Evolutionary conservation across 1,139 yeast species (phyloP), one percentile per base, ranked within the genome.

Genomic region (Blastobotrys malaysiensis): DNA sequence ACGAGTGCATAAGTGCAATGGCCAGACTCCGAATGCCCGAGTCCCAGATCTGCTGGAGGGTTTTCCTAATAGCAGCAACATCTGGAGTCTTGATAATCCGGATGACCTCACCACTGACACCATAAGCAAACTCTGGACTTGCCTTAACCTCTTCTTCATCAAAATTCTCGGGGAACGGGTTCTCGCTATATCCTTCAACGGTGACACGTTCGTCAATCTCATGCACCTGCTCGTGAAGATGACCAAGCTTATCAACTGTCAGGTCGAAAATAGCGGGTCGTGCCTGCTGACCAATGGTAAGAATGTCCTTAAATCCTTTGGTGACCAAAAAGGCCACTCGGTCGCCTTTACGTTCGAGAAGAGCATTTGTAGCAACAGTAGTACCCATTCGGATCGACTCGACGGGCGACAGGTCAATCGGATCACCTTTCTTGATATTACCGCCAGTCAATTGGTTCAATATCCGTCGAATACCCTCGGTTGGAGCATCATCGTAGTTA

Each of bases 401-500:
- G 16, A 83, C 82, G 9, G 66, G 63, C 0, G 77, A 66, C 5
- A 84, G 71, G 58, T 79, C 82, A 48, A 80, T 65, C 1, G 73
- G 74, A 21, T 65, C 64, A 4, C 76, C 78, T 44, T 68, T 63
- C 1, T 73, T 69, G 46, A 86, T 85, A 9, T 67, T 54, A 3
- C 65, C 68, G 0, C 79, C 78, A 1, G 81, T 77, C 55, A 79
- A 81, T 43, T 73, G 71, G 65, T 87, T 95, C 56, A 91, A 70
- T 0, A 88, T 79, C 51, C 95, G 73, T 59, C 97, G 76, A 49
- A 91, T 88, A 5, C 96, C 97, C 71, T 90, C 97, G 14, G 91
- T 77, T 3, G 96, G 96, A 0, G 97, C 96, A 75, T 91, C 97
- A 3, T 76, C 73, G 67, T 91, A 90, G 71, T 90, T 90, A 47